Percentiles rank a stretch among this genome's conserved stretches.
Conservation (phyloP, 805 yeast species). For the Kluyveromyces lactis region DNA sequence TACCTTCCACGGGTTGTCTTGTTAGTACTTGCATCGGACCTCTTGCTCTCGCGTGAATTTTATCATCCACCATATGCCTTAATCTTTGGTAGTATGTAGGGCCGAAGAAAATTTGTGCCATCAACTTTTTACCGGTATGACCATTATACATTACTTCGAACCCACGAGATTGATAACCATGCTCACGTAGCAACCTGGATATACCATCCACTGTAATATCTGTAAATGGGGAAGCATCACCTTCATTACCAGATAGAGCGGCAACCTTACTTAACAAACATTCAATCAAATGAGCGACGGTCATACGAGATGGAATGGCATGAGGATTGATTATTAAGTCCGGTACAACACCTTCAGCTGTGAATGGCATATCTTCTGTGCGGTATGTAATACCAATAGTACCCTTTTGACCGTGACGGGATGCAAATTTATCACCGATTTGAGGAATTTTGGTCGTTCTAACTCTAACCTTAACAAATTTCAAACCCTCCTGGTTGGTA, state of each 20-base stretch:
- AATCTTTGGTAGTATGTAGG: slow-evolving; percentile 98
- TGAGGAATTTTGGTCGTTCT: slow-evolving; percentile 98
- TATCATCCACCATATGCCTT: slow-evolving; percentile 98
- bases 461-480: slow-evolving; percentile 96
- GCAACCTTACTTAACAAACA: slow-evolving; percentile 94
- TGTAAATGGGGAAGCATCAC: slow-evolving; percentile 98
- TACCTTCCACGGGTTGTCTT: slow-evolving; percentile 98
- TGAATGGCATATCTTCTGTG: slow-evolving; percentile 98
- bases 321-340: slow-evolving; percentile 97
- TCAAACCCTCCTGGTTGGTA: slow-evolving; percentile 96
- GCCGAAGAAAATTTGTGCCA: slow-evolving; percentile 99
- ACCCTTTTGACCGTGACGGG: slow-evolving; percentile 99
- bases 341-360: slow-evolving; percentile 92
- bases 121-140: slow-evolving; percentile 94
- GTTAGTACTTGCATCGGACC: slow-evolving; percentile 98
- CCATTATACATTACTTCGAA: slow-evolving; percentile 98
- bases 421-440: slow-evolving; percentile 98
- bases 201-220: slow-evolving; percentile 98
- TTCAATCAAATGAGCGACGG: slow-evolving; percentile 98
- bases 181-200: slow-evolving; percentile 83
- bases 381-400: slow-evolving; percentile 98
- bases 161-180: slow-evolving; percentile 97
- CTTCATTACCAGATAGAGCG: slow-evolving; percentile 90
- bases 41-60: slow-evolving; percentile 98
- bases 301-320: slow-evolving; percentile 99